Evolutionary conservation across 352 stramenopile genomes (phyloP), one percentile per base, ranked within the genome.

Genomic region (Globisporangium alternatum): DNA sequence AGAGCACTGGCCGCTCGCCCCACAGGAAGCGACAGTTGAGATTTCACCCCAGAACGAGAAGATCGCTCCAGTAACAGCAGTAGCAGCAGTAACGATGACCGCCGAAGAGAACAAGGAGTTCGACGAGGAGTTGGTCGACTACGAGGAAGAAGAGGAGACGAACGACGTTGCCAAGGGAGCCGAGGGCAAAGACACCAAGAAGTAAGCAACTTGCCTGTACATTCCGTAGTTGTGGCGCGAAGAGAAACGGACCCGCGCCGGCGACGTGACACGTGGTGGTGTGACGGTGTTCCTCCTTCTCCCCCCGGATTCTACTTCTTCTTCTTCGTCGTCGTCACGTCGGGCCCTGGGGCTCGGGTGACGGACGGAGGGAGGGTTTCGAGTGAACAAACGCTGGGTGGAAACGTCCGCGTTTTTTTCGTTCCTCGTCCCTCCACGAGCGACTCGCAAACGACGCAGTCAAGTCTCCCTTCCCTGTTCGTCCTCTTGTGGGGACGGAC

Each of bases 51-150:
- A 21, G 22, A 37, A 9, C 49, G 17, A 37, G 25, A 61, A 61
- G 55, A 61, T 61, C 39, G 19, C 39, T 68, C 47, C 65, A 22
- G 5, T 5, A 71, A 30, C 56, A 44, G 51, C 66, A 60, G 37
- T 39, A 21, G 28, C 9, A 62, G 28, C 53, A 66, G 37, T 49
- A 53, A 88, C 22, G 55, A 93, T 92, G 83, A 79, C 85, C 17
- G 76, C 70, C 49, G 86, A 95, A 70, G 86, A 93, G 65, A 96
- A 91, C 80, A 94, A 96, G 73, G 84, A 93, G 72, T 91, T 91
- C 65, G 87, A 93, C 70, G 87, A 96, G 69, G 87, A 96, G 69
- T 69, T 96, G 53, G 83, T 96, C 67, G 87, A 96, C 79, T 96
- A 96, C 75, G 87, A 93, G 71, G 85, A 93, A 65, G 87, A 96